Evolutionary conservation across 2,329 filamentous ascomycete genomes (phyloP).

Genomic region (Beauveria brongniartii): DNA sequence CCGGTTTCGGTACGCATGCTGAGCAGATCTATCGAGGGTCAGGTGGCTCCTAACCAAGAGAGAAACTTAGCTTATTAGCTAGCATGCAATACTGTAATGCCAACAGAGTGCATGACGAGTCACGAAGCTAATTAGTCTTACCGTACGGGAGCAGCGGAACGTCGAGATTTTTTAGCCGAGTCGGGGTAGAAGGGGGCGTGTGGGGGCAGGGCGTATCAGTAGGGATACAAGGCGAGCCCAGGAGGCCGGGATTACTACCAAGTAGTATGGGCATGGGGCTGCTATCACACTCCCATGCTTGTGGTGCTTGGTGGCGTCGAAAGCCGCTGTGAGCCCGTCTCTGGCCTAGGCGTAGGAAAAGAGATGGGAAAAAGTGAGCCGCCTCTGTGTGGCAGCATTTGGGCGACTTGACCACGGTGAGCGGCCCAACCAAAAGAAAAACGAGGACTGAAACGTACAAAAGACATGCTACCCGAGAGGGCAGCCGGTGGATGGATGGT

Average conservation of each 20-base stretch:
- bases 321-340: neutral
- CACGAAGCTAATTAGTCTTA: neutral
- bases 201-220: neutral
- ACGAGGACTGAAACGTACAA: neutral
- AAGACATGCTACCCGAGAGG: constrained; percentile 2
- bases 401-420: neutral
- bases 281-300: too few relatives aligned
- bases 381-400: neutral
- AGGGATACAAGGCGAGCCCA: constrained; percentile 1
- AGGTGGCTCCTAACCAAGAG: neutral
- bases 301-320: neutral
- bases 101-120: neutral
- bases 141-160: constrained; percentile 5
- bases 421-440: neutral
- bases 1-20: neutral
- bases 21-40: neutral
- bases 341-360: neutral
- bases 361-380: neutral
- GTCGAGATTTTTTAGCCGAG: constrained; percentile 6
- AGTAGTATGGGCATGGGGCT: too few relatives aligned
- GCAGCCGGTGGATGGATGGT: neutral
- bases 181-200: constrained; percentile 5
- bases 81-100: neutral
- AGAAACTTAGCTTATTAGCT: too few relatives aligned
- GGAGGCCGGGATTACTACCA: neutral